Base-by-base conservation (phyloP, 768 basidiomycete species). In the Suillus brevipes region DNA sequence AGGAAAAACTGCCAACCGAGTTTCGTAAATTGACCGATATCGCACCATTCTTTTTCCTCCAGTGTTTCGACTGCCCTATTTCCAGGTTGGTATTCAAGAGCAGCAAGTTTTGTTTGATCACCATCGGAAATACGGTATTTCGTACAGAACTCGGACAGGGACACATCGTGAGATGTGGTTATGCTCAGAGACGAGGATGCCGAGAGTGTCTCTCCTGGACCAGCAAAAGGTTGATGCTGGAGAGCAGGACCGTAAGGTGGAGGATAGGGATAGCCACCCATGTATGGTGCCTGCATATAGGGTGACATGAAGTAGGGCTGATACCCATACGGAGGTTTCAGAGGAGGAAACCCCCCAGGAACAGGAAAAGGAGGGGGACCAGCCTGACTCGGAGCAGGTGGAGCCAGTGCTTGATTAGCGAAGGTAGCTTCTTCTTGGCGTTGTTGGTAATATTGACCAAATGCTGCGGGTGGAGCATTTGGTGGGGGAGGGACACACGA, bases 1-100 rank as follows among this genome's bases (percentile, higher is more conserved):
- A 59, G 23, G 23, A 60, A 64, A 18, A 12, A 31, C 14, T 36
- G 53, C 43, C 63, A 64, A 16, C 63, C 36, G 3, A 64, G 57
- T 25, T 20, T 60, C 6, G 34, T 42, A 42, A 60, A 64, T 12
- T 23, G n/a, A 10, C 57, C 45, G 2, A 47, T 9, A 3, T 4
- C 38, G 3, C 36, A 16, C 63, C 63, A 64, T 14, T 64, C 57
- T 6, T 31, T 23, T 4, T 64, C 56, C 3, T 31, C 38, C 3
- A 64, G 28, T 34, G 45, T 28, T 36, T 60, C 45, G 4, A 64
- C 57, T 13, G 45, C 53, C 13, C n/a, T 3, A n/a, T 60, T 60
- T 14, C 57, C 42, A 12, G 63, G 63, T 3, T 13, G 25, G 36
- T 64, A 64, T 37, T 59, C 36, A 3, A 64, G 31, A 4, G 36